phyloP scores from a whole-genome alignment of 768 basidiomycete species.

The Boletus pseudopeckii region DNA sequence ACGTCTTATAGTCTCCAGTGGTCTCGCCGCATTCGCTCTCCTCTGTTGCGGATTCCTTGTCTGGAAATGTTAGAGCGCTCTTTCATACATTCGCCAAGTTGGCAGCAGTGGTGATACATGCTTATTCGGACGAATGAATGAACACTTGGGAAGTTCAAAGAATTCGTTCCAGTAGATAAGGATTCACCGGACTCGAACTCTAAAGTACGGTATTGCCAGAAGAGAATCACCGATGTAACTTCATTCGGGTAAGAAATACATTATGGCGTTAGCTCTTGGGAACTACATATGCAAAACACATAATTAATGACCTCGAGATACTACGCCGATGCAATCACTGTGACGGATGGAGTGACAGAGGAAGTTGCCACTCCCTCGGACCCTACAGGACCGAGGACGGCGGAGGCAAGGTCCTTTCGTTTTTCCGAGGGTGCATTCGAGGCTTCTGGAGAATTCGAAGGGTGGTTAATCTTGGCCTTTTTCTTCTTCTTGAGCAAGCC shows the following conservation, averaged over 20 bases:
- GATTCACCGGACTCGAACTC: no score
- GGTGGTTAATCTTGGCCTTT: conserved; percentile 49
- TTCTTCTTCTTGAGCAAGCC: conserved; percentile 75
- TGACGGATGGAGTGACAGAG: not conserved
- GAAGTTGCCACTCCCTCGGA: conserved; percentile 1
- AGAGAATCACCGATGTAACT: no score
- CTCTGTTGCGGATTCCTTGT: no score
- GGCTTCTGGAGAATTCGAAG: conserved; percentile 16
- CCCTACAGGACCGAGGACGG: not conserved
- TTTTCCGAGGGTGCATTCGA: conserved; percentile 19
- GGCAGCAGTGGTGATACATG: no score
- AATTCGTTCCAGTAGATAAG: no score
- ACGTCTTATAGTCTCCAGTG: no score
- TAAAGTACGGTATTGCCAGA: no score
- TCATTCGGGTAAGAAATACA: not conserved
- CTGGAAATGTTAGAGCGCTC: no score
- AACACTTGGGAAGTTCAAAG: no score
- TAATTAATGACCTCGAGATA: not conserved
- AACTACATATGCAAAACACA: not conserved
- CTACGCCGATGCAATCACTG: conserved; percentile 19
- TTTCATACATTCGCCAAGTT: no score
- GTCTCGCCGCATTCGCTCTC: no score
- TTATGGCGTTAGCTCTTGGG: not conserved
- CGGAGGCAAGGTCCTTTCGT: not conserved
- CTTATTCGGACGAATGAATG: no score